Evolutionary conservation across 805 yeast genomes (phyloP).

Genomic region (Candida railenensis): DNA sequence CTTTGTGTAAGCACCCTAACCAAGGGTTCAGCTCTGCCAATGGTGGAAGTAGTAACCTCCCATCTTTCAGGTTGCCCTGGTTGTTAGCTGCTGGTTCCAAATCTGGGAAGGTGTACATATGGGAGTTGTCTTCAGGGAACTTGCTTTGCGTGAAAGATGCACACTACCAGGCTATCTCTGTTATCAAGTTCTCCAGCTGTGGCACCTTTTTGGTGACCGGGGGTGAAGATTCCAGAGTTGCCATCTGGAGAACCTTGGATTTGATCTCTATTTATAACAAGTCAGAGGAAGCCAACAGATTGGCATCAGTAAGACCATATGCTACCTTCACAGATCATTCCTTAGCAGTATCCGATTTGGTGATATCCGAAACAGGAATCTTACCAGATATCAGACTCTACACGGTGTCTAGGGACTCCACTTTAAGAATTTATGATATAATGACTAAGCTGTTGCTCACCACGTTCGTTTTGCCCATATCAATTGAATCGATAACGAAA

Average conservation of each 20-base stretch:
- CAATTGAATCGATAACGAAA: conserved; percentile 55
- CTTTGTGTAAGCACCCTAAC: conserved; percentile 38
- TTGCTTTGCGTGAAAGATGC: conserved; percentile 71
- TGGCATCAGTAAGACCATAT: conserved; percentile 49
- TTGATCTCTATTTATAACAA: conserved; percentile 39
- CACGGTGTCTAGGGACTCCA: conserved; percentile 71
- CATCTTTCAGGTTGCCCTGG: conserved; percentile 56
- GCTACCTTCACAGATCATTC: conserved; percentile 62
- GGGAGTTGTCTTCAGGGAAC: conserved; percentile 83
- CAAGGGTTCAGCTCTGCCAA: no score
- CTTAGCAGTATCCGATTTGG: conserved; percentile 49
- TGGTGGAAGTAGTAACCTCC: conserved; percentile 23
- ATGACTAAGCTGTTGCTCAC: conserved; percentile 47
- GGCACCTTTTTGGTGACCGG: conserved; percentile 67
- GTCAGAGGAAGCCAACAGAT: conserved; percentile 23
- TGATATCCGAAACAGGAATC: conserved; percentile 48
- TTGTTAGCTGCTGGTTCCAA: conserved; percentile 70
- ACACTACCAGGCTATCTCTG: conserved; percentile 77
- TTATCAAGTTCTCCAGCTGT: conserved; percentile 58
- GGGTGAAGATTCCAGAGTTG: conserved; percentile 78
- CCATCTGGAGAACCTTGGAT: conserved; percentile 71
- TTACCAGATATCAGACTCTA: conserved; percentile 61
- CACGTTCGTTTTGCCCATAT: conserved; percentile 66
- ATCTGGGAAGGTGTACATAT: conserved; percentile 75
- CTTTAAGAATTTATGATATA: conserved; percentile 70